Conservation (phyloP, 768 basidiomycete species). For the Lepiota subincarnata region DNA sequence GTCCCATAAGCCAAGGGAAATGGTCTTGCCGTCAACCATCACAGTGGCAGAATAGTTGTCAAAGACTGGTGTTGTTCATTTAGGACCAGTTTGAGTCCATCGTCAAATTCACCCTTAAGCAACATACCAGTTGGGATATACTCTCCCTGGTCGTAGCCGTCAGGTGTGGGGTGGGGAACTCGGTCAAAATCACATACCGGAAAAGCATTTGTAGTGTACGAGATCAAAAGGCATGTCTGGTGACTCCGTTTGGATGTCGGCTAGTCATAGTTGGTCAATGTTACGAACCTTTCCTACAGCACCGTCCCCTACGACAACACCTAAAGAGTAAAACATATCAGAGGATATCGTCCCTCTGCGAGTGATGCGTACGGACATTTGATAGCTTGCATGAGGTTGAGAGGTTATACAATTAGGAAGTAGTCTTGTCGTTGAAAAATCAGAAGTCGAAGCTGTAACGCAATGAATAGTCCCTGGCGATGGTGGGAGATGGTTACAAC, state of each 20-base stretch:
- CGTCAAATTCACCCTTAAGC: background rate
- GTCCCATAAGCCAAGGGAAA: conserved; percentile 98
- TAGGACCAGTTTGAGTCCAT: conserved; percentile 9
- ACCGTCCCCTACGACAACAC: conserved; percentile 98
- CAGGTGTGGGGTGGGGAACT: conserved; percentile 12
- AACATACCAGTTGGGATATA: conserved; percentile 88
- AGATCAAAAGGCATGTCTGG: conserved; percentile 97
- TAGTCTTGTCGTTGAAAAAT: conserved; percentile 4
- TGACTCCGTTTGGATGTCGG: conserved; percentile 17
- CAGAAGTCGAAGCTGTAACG: background rate
- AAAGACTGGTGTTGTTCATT: conserved; percentile 58
- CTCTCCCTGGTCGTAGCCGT: conserved; percentile 63
- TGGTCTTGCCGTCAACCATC: conserved; percentile 98
- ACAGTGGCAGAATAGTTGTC: conserved; percentile 99
- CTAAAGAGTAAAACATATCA: conserved; percentile 41
- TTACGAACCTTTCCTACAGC: conserved; percentile 89
- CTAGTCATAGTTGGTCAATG: conserved; percentile 9
- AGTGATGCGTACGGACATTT: conserved; percentile 60
- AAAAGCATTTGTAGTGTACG: conserved; percentile 98
- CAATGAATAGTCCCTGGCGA: conserved; percentile 7
- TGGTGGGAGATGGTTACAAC: conserved; percentile 4
- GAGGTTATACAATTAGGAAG: background rate
- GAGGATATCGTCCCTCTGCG: conserved; percentile 19
- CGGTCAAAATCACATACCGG: conserved; percentile 54
- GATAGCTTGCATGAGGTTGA: conserved; percentile 76